Evolutionary conservation across 2,329 filamentous ascomycete species (phyloP).

Genomic region (Xylaria sp.): DNA sequence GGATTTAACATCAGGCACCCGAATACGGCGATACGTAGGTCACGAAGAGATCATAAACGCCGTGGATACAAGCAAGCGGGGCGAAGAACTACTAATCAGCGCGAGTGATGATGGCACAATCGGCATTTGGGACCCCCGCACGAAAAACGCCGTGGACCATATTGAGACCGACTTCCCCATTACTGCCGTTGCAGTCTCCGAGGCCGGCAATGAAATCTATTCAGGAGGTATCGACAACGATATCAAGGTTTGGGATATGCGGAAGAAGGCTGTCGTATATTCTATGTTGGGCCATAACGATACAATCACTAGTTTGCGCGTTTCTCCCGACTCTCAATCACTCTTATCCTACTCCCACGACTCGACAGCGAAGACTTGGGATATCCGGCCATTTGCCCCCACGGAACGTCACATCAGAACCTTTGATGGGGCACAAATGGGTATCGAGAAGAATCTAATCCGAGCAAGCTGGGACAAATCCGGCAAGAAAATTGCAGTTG

Average conservation of each 20-base stretch:
- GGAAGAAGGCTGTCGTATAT: constrained; percentile 88
- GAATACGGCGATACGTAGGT: constrained; percentile 89
- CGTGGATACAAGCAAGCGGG: constrained; percentile 84
- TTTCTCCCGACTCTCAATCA: constrained; percentile 93
- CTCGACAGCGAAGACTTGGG: constrained; percentile 92
- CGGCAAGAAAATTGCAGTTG: constrained; percentile 85
- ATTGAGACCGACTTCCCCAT: constrained; percentile 92
- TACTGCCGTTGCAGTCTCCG: constrained; percentile 87
- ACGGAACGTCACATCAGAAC: constrained; percentile 83
- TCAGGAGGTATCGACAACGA: constrained; percentile 96
- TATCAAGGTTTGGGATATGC: constrained; percentile 95
- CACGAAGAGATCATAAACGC: constrained; percentile 97
- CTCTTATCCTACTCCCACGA: constrained; percentile 93
- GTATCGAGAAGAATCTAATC: constrained; percentile 89
- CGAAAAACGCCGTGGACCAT: constrained; percentile 85
- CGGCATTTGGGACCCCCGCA: constrained; percentile 93
- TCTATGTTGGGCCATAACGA: constrained; percentile 88
- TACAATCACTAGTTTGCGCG: constrained; percentile 84
- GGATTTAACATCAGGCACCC: constrained; percentile 89
- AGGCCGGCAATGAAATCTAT: constrained; percentile 94
- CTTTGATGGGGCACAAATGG: constrained; percentile 88
- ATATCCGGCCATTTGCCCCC: constrained; percentile 92
- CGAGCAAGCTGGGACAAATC: constrained; percentile 87
- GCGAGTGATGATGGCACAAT: constrained; percentile 94
- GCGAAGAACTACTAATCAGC: constrained; percentile 88